Percentiles rank a stretch among this genome's conserved stretches.
phyloP scores from a whole-genome alignment of 2,329 filamentous ascomycete species.

The Samsoniella hepiali region DNA sequence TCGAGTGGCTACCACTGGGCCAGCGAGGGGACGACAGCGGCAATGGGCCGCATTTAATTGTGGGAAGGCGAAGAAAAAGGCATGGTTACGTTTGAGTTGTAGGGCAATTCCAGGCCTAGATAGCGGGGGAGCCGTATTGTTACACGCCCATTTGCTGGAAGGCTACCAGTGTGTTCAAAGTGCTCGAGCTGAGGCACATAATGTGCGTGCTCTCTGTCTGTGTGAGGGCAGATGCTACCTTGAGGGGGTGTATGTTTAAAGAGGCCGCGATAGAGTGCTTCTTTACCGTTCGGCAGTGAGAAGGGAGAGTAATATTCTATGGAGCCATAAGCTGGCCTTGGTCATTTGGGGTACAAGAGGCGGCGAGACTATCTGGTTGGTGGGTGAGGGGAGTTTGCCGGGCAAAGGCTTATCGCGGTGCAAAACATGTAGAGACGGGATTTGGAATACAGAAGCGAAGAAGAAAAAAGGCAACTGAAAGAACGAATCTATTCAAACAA shows the following conservation, averaged over 20 bases:
- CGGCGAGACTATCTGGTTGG: neutral
- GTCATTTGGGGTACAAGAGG: neutral
- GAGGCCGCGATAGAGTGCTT: neutral
- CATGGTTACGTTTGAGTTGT: constrained; percentile 11
- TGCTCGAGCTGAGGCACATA: neutral
- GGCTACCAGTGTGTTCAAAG: neutral
- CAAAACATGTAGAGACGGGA: neutral
- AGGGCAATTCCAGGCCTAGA: neutral
- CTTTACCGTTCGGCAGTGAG: neutral
- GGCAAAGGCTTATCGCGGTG: neutral
- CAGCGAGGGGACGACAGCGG: neutral
- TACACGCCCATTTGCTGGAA: neutral
- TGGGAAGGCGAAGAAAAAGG: neutral
- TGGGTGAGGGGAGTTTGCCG: neutral
- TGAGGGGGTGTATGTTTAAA: constrained; percentile 5
- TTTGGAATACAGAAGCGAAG: neutral
- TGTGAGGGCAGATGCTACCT: constrained; percentile 4
- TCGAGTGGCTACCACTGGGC: neutral
- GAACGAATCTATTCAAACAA: neutral
- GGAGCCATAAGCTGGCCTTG: constrained; percentile 10
- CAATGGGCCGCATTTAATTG: constrained; percentile 15
- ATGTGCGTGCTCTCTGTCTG: neutral
- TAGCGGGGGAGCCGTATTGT: constrained; percentile 2
- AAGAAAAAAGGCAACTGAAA: neutral
- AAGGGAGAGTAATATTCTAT: constrained; percentile 14